phyloP scores from a whole-genome alignment of 352 stramenopile species.

The Globisporangium orthogonon region DNA sequence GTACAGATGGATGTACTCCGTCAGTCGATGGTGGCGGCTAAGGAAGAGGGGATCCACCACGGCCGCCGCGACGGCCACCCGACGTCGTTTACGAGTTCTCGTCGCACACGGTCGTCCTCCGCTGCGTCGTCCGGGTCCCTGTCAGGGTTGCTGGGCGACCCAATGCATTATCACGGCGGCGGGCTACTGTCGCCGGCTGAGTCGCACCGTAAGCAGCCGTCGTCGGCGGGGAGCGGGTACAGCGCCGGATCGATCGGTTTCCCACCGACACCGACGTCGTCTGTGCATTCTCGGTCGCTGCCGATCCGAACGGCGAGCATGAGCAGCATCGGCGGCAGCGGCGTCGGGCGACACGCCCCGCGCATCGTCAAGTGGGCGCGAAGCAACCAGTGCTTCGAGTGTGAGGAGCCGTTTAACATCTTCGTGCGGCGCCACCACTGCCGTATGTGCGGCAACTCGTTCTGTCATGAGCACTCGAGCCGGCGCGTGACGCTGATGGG shows the following conservation, averaged over 20 bases:
- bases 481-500: conserved; percentile 63
- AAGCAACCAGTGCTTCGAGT: conserved; percentile 81
- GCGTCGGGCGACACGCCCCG: conserved; percentile 23
- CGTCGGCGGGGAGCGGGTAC: conserved; percentile 25
- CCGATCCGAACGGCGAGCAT: conserved; percentile 8
- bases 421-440: conserved; percentile 84
- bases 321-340: conserved; percentile 8
- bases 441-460: conserved; percentile 84
- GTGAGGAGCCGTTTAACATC: conserved; percentile 74
- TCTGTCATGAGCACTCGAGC: conserved; percentile 83
- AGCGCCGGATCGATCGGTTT: conserved; percentile 20
- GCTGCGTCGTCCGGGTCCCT: conserved; percentile 52
- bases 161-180: conserved; percentile 23
- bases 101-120: conserved; percentile 61
- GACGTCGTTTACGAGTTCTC: conserved; percentile 61
- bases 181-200: conserved; percentile 35
- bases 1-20: conserved; percentile 79
- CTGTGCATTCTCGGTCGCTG: conserved; percentile 4
- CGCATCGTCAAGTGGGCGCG: conserved; percentile 80
- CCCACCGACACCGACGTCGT: conserved; percentile 8
- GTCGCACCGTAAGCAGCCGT: conserved; percentile 33
- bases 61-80: conserved; percentile 37
- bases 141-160: conserved; percentile 20
- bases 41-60: conserved; percentile 39
- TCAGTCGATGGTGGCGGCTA: conserved; percentile 60